These are phyloP conservation scores for Talaromyces adpressus DNA, from an alignment of 495 filamentous ascomycete genomes.

Conservation along the genomic window DNA sequence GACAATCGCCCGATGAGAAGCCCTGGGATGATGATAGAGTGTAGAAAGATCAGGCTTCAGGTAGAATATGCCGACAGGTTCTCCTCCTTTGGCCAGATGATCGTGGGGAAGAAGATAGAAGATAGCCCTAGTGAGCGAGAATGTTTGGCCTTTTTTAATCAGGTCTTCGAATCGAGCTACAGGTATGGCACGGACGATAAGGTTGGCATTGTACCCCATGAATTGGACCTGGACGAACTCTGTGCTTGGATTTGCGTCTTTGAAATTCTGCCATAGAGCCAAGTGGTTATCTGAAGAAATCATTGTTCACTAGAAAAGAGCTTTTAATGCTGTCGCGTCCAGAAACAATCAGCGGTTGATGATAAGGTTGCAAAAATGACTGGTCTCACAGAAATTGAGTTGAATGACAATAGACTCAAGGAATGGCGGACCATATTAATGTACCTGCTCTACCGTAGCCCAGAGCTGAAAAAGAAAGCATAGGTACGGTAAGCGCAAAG, in stretches of 20 bases:
- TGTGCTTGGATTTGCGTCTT: constrained; percentile 26
- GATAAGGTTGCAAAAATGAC: background rate
- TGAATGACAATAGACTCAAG: background rate
- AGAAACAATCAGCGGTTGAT: background rate
- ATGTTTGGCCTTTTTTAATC: constrained; percentile 34
- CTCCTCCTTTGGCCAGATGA: constrained; percentile 29
- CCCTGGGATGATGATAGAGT: constrained; percentile 41
- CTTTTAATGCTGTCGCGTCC: background rate
- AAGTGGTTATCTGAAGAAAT: background rate
- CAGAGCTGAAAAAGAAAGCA: background rate
- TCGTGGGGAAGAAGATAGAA: constrained; percentile 54
- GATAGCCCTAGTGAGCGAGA: constrained; percentile 41
- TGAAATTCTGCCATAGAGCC: constrained; percentile 16
- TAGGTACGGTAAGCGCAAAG: background rate
- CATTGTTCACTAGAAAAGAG: background rate
- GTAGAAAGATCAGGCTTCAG: constrained; percentile 46
- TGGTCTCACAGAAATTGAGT: too few relatives aligned
- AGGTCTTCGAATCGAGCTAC: constrained; percentile 49
- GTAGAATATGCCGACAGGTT: constrained; percentile 39
- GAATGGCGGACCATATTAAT: background rate
- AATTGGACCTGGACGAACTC: constrained; percentile 60
- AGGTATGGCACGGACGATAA: constrained; percentile 55
- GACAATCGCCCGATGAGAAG: constrained; percentile 46
- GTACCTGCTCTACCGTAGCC: background rate
- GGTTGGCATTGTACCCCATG: constrained; percentile 57